Conservation (phyloP, 2,329 filamentous ascomycete species). For the Thelonectria olida region DNA sequence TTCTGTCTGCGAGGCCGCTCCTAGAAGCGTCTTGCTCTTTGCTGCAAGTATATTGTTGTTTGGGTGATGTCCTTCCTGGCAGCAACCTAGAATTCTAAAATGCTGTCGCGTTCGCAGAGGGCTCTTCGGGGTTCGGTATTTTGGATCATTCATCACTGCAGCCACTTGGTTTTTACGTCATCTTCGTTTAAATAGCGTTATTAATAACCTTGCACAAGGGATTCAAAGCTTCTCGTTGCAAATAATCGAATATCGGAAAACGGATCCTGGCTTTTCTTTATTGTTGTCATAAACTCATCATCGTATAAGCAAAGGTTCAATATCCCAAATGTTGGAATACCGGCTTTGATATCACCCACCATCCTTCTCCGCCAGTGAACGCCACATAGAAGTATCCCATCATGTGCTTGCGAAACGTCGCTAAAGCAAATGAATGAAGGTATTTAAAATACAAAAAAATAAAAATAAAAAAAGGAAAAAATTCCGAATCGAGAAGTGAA, state of each 20-base stretch:
- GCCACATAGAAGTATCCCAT: background rate
- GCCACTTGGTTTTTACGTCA: background rate
- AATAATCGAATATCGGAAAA: background rate
- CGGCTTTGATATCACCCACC: background rate
- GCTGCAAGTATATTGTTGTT: background rate
- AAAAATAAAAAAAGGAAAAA: too few relatives aligned
- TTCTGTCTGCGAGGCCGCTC: conserved; percentile 5
- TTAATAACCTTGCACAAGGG: background rate
- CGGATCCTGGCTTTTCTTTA: conserved; percentile 1
- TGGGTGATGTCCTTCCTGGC: background rate
- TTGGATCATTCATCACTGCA: background rate
- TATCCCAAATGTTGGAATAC: conserved; percentile 6
- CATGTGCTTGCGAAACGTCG: background rate
- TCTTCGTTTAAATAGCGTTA: background rate
- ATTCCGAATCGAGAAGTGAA: background rate
- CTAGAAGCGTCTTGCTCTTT: background rate
- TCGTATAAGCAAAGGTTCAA: conserved; percentile 3
- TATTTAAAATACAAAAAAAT: background rate
- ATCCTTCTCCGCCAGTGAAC: background rate
- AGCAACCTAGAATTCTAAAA: background rate
- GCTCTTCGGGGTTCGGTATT: background rate
- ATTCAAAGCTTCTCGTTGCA: background rate
- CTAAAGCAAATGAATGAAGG: background rate
- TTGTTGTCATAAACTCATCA: conserved; percentile 20
- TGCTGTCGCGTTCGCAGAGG: background rate